phyloP scores from a whole-genome alignment of 768 basidiomycete genomes.

The Kwoniella dejecticola region DNA sequence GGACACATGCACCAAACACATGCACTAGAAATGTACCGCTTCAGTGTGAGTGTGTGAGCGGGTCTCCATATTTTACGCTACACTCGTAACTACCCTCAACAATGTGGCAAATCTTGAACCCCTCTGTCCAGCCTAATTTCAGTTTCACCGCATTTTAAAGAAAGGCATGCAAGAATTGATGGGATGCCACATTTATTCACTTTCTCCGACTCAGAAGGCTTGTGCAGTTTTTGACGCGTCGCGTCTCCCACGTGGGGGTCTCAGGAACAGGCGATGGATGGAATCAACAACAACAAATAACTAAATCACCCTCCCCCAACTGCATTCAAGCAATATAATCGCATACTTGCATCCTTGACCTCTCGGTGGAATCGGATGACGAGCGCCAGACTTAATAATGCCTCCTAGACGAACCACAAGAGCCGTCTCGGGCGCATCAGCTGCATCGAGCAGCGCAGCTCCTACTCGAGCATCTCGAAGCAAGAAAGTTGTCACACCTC shows the following conservation, averaged over 20 bases:
- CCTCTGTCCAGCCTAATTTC: no score
- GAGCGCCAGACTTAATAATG: slow-evolving; percentile 1
- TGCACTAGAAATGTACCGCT: no score
- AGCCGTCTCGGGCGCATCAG: slow-evolving; percentile 5
- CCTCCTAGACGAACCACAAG: slow-evolving; percentile 14
- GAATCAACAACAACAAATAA: slow-evolving; percentile 21
- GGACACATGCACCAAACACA: no score
- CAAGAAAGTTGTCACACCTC: slow-evolving; percentile 13
- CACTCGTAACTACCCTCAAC: neutral
- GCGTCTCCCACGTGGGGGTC: slow-evolving; percentile 12
- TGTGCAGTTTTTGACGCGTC: no score
- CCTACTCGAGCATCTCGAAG: slow-evolving; percentile 4
- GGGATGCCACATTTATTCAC: no score
- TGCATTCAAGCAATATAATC: neutral
- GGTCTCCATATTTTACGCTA: slow-evolving; percentile 18
- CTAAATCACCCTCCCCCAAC: neutral
- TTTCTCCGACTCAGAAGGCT: no score
- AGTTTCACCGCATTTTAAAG: no score
- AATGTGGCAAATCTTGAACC: neutral
- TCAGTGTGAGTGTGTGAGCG: no score
- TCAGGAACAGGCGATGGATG: slow-evolving; percentile 4
- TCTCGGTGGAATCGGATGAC: no score
- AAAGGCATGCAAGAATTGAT: no score
- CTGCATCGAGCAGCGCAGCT: slow-evolving; percentile 1
- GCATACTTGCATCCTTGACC: slow-evolving; percentile 1